Base-by-base conservation (phyloP, 1,284 basidiomycete species). In the Mycena sp. region DNA sequence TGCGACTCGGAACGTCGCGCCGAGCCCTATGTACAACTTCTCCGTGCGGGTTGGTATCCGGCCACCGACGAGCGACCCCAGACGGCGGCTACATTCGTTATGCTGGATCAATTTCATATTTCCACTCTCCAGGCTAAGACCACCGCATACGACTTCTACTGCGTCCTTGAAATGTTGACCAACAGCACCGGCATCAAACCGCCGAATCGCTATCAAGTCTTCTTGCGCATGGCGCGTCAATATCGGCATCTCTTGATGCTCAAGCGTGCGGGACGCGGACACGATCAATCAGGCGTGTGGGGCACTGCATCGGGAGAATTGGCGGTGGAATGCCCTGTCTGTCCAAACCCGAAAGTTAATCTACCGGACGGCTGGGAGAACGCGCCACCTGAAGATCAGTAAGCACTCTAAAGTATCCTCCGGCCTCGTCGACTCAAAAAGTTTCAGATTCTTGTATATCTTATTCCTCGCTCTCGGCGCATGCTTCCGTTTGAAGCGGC, bases 1-100 rank as follows among this genome's bases (percentile, higher is more conserved):
- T 84, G 82, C 73, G 61, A 62, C 4, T 7, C 14, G 8, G 34
- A 22, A n/a, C 13, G 3, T 14, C 39, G 38, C 34, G 68, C 71
- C 14, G 20, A 46, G 22, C 69, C 7, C 44, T 22, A 60, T 4
- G 22, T 39, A 1, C 81, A 82, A 72, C 71, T 79, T 11, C 72
- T 81, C 13, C 76, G 78, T 38, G 65, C 73, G 66, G 62, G 76
- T 14, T 77, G 78, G 54, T 78, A 75, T 68, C 78, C 80, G 54
- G 73, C 65, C 1, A 67, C 65, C 3, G 16, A 34, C 41, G 54
- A 44, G 9, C 13, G 46, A 4, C 56, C 65, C 11, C 41, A 41
- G 41, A 41, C 41, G 10, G 41, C 41, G 41, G 41, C 41, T 41
- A 41, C 41, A 14, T 41, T 41, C 41, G 41, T 11, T 10, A 14